A percentile compares a stretch with the other conserved stretches of the same genome.
These are phyloP conservation scores for Mrakiaceae sp. DNA, from an alignment of 1,284 basidiomycete species.

Conservation along the genomic window DNA sequence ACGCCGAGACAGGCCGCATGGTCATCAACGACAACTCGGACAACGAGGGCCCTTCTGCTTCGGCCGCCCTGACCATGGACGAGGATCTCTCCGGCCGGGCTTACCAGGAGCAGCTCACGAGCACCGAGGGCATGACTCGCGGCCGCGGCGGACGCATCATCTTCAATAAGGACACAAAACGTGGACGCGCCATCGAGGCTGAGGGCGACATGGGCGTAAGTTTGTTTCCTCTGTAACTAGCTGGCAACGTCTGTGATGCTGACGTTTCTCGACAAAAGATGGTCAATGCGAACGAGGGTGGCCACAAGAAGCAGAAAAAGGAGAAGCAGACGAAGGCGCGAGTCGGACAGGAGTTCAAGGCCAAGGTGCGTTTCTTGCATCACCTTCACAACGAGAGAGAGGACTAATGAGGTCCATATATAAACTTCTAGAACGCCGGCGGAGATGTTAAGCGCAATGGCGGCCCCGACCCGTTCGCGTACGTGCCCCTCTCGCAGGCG, in stretches of 20 bases:
- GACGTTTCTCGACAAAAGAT: conserved; percentile 23
- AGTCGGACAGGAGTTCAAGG: conserved; percentile 70
- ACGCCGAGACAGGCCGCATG: conserved; percentile 77
- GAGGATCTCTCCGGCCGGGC: conserved; percentile 62
- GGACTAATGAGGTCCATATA: neutral
- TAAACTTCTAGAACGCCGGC: conserved; percentile 38
- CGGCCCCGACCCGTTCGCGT: conserved; percentile 80
- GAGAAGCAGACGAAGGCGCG: conserved; percentile 36
- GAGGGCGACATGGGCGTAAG: conserved; percentile 38
- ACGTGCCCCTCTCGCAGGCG: conserved; percentile 49
- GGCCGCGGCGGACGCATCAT: conserved; percentile 75
- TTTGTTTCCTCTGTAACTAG: neutral
- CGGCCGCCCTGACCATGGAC: conserved; percentile 29
- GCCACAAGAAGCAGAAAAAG: conserved; percentile 42
- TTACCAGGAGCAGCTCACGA: conserved; percentile 69
- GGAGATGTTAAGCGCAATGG: conserved; percentile 82
- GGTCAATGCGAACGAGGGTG: conserved; percentile 51
- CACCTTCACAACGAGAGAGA: neutral
- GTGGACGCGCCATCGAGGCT: conserved; percentile 54
- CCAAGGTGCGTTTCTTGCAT: conserved; percentile 48
- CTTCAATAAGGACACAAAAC: conserved; percentile 95
- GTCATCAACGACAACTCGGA: conserved; percentile 53
- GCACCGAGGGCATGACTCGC: conserved; percentile 77
- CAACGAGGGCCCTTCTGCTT: conserved; percentile 40
- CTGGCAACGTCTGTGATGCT: conserved; percentile 27